phyloP scores from a whole-genome alignment of 352 stramenopile species.

The Blastocystis sp. region DNA sequence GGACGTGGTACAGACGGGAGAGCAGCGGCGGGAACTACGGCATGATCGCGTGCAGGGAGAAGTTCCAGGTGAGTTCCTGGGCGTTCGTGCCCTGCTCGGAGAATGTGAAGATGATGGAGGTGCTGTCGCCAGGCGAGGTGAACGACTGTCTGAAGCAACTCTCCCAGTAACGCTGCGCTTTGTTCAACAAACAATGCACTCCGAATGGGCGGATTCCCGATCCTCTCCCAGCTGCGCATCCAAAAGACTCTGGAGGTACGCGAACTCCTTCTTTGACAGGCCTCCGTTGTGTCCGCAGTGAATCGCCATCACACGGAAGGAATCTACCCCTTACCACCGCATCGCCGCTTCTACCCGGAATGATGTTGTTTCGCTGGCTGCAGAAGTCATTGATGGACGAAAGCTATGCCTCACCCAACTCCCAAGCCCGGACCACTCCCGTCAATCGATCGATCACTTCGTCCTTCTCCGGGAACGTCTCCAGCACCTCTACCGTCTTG shows the following conservation, averaged over 20 bases:
- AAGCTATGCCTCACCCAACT: conserved; percentile 2
- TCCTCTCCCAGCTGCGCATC: neutral
- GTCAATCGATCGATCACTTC: neutral
- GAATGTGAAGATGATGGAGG: conserved; percentile 1
- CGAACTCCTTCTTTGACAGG: neutral
- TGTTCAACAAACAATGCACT: conserved; percentile 4
- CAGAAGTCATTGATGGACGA: conserved; percentile 7
- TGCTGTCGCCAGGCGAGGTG: neutral
- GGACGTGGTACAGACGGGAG: conserved; percentile 21
- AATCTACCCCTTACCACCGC: neutral
- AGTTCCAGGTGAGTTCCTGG: neutral
- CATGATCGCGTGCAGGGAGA: neutral
- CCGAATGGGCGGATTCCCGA: too few species aligned
- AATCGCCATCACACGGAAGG: conserved; percentile 10
- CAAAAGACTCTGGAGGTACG: neutral
- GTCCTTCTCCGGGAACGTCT: neutral
- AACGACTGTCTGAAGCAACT: conserved; percentile 20
- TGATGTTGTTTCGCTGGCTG: neutral
- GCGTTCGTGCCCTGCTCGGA: conserved; percentile 9
- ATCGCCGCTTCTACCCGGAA: neutral
- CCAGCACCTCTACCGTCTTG: neutral
- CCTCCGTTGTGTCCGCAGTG: conserved; percentile 17
- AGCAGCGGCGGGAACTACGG: conserved; percentile 11
- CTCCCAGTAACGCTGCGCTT: neutral
- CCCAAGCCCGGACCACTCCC: neutral